Evolutionary conservation across 495 filamentous ascomycete genomes (phyloP).

Genomic region (Elasticomyces elasticus): DNA sequence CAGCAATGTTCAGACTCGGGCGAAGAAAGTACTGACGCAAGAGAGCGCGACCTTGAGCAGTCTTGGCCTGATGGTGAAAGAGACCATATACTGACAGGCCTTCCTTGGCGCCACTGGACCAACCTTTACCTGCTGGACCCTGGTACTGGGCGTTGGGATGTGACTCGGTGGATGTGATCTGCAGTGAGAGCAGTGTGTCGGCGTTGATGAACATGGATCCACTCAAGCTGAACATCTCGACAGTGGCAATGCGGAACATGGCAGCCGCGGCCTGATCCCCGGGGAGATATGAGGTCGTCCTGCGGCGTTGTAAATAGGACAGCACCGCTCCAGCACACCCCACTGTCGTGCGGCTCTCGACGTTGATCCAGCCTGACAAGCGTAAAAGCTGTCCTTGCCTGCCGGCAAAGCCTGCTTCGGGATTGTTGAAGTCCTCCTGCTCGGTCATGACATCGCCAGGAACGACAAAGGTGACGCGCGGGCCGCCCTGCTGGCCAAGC

Average conservation of each 20-base stretch:
- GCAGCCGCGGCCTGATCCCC: slow-evolving; percentile 40
- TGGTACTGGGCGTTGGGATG: slow-evolving; percentile 79
- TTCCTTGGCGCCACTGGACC: slow-evolving; percentile 67
- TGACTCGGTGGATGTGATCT: slow-evolving; percentile 74
- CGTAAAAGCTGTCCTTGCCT: slow-evolving; percentile 60
- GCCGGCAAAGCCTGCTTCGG: slow-evolving; percentile 41
- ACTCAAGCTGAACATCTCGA: slow-evolving; percentile 70
- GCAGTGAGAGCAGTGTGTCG: slow-evolving; percentile 71
- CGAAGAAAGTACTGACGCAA: slow-evolving; percentile 78
- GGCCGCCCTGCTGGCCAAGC: slow-evolving; percentile 38
- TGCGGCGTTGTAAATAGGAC: slow-evolving; percentile 63
- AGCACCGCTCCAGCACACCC: slow-evolving; percentile 84
- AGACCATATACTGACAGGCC: slow-evolving; percentile 82
- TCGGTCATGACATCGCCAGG: slow-evolving; percentile 44
- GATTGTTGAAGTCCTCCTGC: slow-evolving; percentile 38
- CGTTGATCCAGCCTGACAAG: slow-evolving; percentile 62
- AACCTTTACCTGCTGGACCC: slow-evolving; percentile 46
- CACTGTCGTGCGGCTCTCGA: slow-evolving; percentile 63
- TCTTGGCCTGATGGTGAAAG: slow-evolving; percentile 66
- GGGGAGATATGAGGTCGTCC: slow-evolving; percentile 48
- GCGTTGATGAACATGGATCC: slow-evolving; percentile 78
- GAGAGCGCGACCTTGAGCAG: slow-evolving; percentile 66
- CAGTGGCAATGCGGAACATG: slow-evolving; percentile 48
- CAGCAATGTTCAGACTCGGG: slow-evolving; percentile 55
- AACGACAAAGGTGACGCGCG: slow-evolving; percentile 42